Evolutionary conservation across 1,284 basidiomycete species (phyloP), one percentile per base, ranked within the genome.

Genomic region (Boletus mariae): DNA sequence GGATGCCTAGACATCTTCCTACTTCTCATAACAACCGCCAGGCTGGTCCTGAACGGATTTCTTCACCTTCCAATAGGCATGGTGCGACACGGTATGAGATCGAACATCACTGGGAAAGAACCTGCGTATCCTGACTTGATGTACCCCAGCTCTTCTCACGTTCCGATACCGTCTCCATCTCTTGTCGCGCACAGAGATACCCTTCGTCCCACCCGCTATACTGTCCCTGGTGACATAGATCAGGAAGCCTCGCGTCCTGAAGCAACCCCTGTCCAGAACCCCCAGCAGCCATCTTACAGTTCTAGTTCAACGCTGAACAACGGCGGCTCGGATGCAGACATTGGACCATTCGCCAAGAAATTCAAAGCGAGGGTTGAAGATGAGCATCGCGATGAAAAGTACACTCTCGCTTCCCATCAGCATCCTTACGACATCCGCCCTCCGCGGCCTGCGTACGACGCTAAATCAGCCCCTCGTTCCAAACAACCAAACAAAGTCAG

Each of bases 341-440:
- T 59, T 47, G 61, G 68, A 32, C 47, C 55, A 5, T 67, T 59
- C 3, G 52, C 64, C 23, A 54, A 54, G 41, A 56, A 56, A 7
- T 52, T 62, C 12, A 35, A 44, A 28, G 15, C 53, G 13, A 46
- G 64, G 59, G 17, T 54, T 57, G 49, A 56, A 50, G 46, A 57
- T 8, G 28, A 58, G 32, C 45, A 50, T 23, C 37, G 53, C 31
- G 45, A 74, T 55, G 65, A 71, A 48, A 73, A 69, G 58, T 79
- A 72, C 57, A 73, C 79, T 0, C 65, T 83, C 43, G 77, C 80
- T 11, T 82, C 82, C 2, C 79, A 82, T 66, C 70, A 74, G 47
- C 82, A 85, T 57, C 81, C 83, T 15, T 77, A 82, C 57, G 79
- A 83, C 43, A 83, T 86, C 47, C 70, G 67, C 17, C 73, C 79